Conservation (phyloP, 805 yeast species). For the Starmerella sp. region DNA sequence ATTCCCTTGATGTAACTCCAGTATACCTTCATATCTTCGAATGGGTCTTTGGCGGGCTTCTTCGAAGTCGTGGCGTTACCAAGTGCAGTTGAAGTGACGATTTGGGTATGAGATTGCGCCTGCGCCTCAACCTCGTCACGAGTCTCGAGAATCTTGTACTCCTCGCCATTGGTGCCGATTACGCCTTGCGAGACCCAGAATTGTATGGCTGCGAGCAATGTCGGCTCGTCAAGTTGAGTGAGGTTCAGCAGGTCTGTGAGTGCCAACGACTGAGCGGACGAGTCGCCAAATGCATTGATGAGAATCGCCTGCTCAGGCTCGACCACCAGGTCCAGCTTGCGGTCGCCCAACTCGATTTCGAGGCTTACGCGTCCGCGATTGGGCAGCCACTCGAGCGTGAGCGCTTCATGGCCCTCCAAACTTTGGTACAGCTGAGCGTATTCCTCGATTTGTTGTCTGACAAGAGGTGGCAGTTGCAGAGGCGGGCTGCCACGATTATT, state of each 20-base stretch:
- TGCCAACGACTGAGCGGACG: constrained; percentile 23
- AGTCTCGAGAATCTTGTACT: constrained; percentile 34
- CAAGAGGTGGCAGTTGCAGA: neutral
- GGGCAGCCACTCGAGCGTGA: constrained; percentile 50
- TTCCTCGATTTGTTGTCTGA: constrained; percentile 26
- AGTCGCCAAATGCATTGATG: constrained; percentile 27
- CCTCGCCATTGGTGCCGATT: constrained; percentile 34
- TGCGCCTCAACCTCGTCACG: constrained; percentile 21
- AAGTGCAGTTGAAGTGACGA: constrained; percentile 23
- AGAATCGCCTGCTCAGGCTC: constrained; percentile 62
- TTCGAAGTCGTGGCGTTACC: neutral
- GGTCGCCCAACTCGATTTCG: constrained; percentile 45
- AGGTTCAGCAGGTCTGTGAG: constrained; percentile 29
- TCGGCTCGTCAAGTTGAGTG: constrained; percentile 36
- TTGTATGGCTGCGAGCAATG: constrained; percentile 33
- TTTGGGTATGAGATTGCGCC: constrained; percentile 11
- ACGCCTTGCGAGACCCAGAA: constrained; percentile 61
- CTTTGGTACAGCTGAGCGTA: constrained; percentile 38
- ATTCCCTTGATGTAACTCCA: constrained; percentile 46
- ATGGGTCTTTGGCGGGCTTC: constrained; percentile 3
- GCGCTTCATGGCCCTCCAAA: constrained; percentile 34
- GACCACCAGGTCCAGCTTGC: constrained; percentile 37
- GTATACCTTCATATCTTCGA: constrained; percentile 31
- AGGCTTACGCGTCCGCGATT: constrained; percentile 53
- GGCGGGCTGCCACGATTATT: neutral